phyloP scores from a whole-genome alignment of 1,284 basidiomycete genomes.

The Cryptococcus jaspeensis region DNA sequence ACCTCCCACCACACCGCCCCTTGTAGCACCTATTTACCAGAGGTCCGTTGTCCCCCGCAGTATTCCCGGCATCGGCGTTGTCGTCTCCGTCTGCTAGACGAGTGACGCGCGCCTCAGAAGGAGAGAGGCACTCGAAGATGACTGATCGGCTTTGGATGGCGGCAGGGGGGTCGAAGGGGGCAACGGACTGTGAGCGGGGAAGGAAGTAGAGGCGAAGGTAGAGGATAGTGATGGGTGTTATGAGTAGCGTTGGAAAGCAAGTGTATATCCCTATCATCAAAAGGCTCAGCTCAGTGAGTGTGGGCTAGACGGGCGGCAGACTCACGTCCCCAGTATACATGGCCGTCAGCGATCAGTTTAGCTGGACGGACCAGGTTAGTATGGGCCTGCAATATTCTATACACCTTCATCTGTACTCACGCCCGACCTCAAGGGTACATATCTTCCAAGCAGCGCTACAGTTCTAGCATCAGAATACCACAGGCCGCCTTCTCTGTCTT shows the following conservation, averaged over 20 bases:
- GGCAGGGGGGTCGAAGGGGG: conserved; percentile 26
- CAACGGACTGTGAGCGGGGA: conserved; percentile 28
- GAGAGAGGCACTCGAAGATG: conserved; percentile 36
- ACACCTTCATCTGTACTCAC: conserved; percentile 17
- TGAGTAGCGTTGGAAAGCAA: conserved; percentile 13
- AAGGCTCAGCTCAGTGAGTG: no score
- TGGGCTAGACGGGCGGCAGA: not conserved
- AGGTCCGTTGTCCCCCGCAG: conserved; percentile 5
- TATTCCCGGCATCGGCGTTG: not conserved
- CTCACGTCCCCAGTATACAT: conserved; percentile 9
- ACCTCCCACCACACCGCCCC: conserved; percentile 31
- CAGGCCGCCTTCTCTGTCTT: not conserved
- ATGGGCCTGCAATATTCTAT: not conserved
- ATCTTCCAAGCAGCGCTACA: conserved; percentile 28
- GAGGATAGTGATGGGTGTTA: conserved; percentile 21
- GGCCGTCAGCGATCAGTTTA: conserved; percentile 1
- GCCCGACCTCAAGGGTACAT: conserved; percentile 22
- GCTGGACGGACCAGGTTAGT: not conserved
- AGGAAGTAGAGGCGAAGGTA: conserved; percentile 44
- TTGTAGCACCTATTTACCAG: conserved; percentile 30
- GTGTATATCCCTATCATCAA: conserved; percentile 25
- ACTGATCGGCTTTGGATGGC: conserved; percentile 8
- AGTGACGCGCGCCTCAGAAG: conserved; percentile 14
- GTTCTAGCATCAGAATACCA: not conserved
- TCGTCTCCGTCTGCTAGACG: no score